Base-by-base conservation (phyloP, 257 asterid species). In the Petunia secreta region DNA sequence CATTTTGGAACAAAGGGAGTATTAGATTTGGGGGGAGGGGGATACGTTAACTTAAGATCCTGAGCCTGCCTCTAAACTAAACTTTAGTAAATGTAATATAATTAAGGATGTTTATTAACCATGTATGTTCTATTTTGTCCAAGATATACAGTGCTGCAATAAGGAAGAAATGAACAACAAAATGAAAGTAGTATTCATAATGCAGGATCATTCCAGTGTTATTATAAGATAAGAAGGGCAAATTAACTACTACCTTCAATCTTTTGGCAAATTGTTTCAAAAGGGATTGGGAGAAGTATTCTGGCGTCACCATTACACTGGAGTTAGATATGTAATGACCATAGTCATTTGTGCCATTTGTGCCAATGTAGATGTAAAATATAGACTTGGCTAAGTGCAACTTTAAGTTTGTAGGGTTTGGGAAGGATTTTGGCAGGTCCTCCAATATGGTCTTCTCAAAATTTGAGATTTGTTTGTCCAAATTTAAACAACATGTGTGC, bases 311-410 rank as follows among this genome's bases (percentile, higher is more conserved):
- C 41, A 8, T 14, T 11, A 37, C 15, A 10, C 40, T 34, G 4
- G 8, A 38, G 37, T 10, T 64, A 14, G 41, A 36, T 5, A 64
- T 3, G 15, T 25, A 25, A 25, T 37, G 7, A 14, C 4, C 46
- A 64, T 2, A 64, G 37, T 64, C 73, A 16, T 64, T 64, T 37
- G 73, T 64, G 34, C 73, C 73, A 16, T 64, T 64, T 37, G 73
- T 64, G 34, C 73, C 73, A 38, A 64, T 64, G 4, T 37, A 64
- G 1, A 64, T 25, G 41, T 25, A 11, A 64, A 64, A 64, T 3
- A 64, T 13, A 34, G 46, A 64, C 9, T 64, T 38, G 38, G 48
- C 38, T 64, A 64, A 4, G 14, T 64, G 41, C 13, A 16, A 64
- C 10, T 64, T 34, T 25, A 64, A 13, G 15, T 64, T 44, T 10